Evolutionary conservation across 2,329 filamentous ascomycete genomes (phyloP).

Genomic region (Talaromyces piceae): DNA sequence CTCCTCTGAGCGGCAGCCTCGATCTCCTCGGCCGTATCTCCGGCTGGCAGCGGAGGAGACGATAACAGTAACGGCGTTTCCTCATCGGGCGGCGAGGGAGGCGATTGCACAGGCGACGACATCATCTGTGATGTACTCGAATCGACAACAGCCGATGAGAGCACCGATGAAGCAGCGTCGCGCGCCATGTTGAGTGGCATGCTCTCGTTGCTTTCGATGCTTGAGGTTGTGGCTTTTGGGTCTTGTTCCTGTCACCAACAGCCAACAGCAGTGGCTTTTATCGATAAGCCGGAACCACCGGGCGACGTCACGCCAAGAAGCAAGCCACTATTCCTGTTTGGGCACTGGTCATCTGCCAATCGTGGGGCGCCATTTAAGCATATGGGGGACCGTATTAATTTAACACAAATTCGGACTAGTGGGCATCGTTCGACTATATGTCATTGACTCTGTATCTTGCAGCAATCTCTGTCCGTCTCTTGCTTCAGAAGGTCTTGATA

Average conservation of each 20-base stretch:
- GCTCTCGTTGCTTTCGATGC: not conserved
- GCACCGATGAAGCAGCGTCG: slow-evolving; percentile 7
- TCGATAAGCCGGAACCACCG: not conserved
- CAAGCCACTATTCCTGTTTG: not conserved
- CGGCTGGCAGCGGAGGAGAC: not conserved
- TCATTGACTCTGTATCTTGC: no score
- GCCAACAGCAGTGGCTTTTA: no score
- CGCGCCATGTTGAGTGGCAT: slow-evolving; percentile 6
- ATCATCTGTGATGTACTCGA: not conserved
- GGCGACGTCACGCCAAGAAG: not conserved
- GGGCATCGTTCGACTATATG: no score
- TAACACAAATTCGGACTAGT: no score
- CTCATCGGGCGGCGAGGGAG: not conserved
- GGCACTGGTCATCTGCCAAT: not conserved
- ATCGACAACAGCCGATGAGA: not conserved
- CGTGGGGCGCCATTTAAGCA: not conserved
- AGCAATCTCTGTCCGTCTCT: no score
- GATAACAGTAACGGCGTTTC: slow-evolving; percentile 1
- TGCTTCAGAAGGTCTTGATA: no score
- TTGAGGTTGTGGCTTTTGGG: not conserved
- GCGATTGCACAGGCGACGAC: slow-evolving; percentile 1
- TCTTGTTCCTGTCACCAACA: no score
- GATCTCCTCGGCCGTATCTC: not conserved
- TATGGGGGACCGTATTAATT: not conserved
- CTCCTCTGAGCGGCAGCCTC: slow-evolving; percentile 4